Conservation (phyloP, 2,329 filamentous ascomycete species). For the Aspergillus sp. region DNA sequence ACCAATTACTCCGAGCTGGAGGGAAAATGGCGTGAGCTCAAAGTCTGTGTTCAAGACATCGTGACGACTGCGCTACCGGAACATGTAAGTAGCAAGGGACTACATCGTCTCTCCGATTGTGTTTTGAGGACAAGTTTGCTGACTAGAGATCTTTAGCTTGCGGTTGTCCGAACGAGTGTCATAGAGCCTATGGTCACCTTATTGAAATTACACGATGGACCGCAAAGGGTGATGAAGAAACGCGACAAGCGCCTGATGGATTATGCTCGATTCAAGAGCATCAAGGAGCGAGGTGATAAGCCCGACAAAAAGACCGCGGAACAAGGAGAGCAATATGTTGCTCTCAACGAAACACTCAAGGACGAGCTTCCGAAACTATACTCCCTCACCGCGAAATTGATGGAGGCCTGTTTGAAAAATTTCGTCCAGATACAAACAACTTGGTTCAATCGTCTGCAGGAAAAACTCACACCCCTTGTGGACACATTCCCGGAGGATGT, state of each 20-base stretch:
- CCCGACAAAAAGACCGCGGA: conserved; percentile 82
- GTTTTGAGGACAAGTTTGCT: background rate
- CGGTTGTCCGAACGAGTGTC: conserved; percentile 73
- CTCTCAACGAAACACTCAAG: conserved; percentile 89
- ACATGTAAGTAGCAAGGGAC: conserved; percentile 58
- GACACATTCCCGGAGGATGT: conserved; percentile 67
- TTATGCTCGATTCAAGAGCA: conserved; percentile 76
- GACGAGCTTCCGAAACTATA: conserved; percentile 88
- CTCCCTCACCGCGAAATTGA: conserved; percentile 74
- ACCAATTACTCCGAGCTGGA: conserved; percentile 80
- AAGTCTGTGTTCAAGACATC: conserved; percentile 81
- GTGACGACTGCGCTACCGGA: conserved; percentile 79
- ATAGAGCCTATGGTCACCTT: conserved; percentile 80
- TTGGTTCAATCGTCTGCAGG: conserved; percentile 82
- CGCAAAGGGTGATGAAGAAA: conserved; percentile 88
- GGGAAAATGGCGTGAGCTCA: conserved; percentile 91
- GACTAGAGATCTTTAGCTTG: conserved; percentile 41
- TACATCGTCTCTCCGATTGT: background rate
- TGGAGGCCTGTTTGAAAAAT: conserved; percentile 77
- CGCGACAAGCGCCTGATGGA: conserved; percentile 89
- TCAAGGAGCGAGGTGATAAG: conserved; percentile 79
- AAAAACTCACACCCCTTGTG: conserved; percentile 75
- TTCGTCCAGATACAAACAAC: conserved; percentile 80
- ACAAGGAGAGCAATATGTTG: conserved; percentile 83
- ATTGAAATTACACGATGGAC: conserved; percentile 77